Conservation (phyloP, 2,329 filamentous ascomycete genomes). For the Ceratocystis colombiana region DNA sequence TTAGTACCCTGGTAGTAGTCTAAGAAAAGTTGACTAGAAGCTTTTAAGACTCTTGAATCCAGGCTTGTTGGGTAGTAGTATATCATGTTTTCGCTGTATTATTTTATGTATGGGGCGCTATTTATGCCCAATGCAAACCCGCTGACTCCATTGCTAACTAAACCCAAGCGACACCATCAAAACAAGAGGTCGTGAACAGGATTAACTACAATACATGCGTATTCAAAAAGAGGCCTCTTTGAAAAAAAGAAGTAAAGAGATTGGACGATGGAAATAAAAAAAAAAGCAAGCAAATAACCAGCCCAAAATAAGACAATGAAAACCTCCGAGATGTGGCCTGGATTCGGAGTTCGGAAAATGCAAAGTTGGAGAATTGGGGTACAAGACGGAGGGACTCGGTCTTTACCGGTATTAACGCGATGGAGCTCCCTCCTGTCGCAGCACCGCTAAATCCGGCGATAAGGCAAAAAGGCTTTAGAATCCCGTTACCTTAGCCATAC, state of each 20-base stretch:
- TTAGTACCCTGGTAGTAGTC: no score
- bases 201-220: neutral
- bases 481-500: slow-evolving; percentile 64
- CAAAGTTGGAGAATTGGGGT: neutral
- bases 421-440: neutral
- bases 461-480: neutral
- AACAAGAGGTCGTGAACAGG: neutral
- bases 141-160: slow-evolving; percentile 1
- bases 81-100: neutral
- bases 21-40: no score
- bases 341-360: slow-evolving; percentile 6
- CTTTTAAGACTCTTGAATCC: no score
- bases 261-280: neutral
- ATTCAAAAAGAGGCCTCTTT: neutral
- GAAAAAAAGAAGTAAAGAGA: neutral
- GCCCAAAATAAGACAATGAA: neutral
- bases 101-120: neutral
- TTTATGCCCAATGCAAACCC: slow-evolving; percentile 3
- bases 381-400: neutral
- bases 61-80: no score
- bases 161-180: neutral
- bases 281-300: neutral
- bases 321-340: neutral
- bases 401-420: neutral
- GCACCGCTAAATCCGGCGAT: neutral